Evolutionary conservation across 1,284 basidiomycete species (phyloP), one percentile per base, ranked within the genome.

Genomic region (Ceratobasidium sp.): DNA sequence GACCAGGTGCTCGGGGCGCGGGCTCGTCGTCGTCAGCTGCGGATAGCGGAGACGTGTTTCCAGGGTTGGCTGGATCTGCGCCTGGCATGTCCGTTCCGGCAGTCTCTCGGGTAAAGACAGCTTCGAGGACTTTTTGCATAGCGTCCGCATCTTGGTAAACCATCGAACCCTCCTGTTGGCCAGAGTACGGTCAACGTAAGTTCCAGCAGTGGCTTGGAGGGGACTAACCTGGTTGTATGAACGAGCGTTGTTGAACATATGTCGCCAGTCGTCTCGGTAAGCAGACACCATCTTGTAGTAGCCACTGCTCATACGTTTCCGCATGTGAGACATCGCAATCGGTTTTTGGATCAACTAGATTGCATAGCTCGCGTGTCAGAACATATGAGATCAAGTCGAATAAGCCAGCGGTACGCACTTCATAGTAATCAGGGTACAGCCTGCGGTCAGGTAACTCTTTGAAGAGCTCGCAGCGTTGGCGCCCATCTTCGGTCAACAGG

Each of bases 191-290:
- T 71, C 16, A 71, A 34, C 2, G 31, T 29, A 22, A 4, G 9
- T 43, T 8, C 54, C 29, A 49, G 29, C 11, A 22, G n/a, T 13
- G 22, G n/a, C 16, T 19, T 29, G 43, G 54, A 59, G 41, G n/a
- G n/a, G 1, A 61, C 46, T 68, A 62, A 62, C 69, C 69, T 3
- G 3, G 82, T 96, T 94, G 84, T 95, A 97, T 51, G 89, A 92
- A 79, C 92, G 89, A 4, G 97, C 96, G 80, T 99, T 99, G 81
- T 89, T 87, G 82, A 97, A 97, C 91, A 98, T 95, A 65, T 95
- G 87, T 78, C 86, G 84, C 87, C 94, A 94, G 83, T 98, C 96
- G 64, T 89, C 88, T 69, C 88, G 86, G 84, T 91, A 96, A 63
- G 87, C 84, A 43, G 88, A 84, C 54, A 96, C 89, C 54, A 85